Base-by-base conservation (phyloP, 2,329 filamentous ascomycete species). In the Apiospora sp. region DNA sequence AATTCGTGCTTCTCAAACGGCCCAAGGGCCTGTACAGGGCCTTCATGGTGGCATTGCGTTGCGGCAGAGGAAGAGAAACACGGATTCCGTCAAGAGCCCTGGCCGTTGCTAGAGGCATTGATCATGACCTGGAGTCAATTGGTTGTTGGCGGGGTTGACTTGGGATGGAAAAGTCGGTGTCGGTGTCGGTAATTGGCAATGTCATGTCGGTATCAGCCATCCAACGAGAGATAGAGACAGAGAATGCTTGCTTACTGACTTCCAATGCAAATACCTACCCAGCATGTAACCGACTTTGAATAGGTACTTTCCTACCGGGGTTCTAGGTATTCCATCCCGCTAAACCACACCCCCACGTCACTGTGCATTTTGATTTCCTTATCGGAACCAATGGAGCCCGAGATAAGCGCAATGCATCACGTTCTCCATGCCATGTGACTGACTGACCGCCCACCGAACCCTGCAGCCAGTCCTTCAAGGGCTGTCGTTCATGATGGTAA, bases 21-120 rank as follows among this genome's bases (percentile, higher is more conserved):
- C 82, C 81, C 81, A 83, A 82, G 81, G 82, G 83, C 81, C 81
- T 79, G 71, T 76, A 70, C 73, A 82, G 75, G 75, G 72, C 74
- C 77, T 80, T 87, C 86, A 88, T 88, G 79, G 81, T 83, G 83
- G 84, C 86, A 87, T 88, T 77, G 75, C 34, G 58, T 64, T 64
- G 58, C 10, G 58, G 8, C 58, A n/a, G 58, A 41, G 54, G 54
- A 34, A 64, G 58, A 64, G 58, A 64, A 64, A 24, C 30, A 41
- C 58, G 58, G 58, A 64, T 64, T 64, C 58, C n/a, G 58, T 64
- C 22, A 64, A 64, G 58, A 64, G 58, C 34, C 30, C 58, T 64
- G 30, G 58, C 22, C 10, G 58, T 64, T 64, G 58, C 58, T 64
- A 64, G 58, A 64, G 58, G 58, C 58, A 64, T 64, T 64, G 58